These are phyloP conservation scores for Phialophora macrospora DNA, from an alignment of 2,329 filamentous ascomycete genomes.

Conservation along the genomic window DNA sequence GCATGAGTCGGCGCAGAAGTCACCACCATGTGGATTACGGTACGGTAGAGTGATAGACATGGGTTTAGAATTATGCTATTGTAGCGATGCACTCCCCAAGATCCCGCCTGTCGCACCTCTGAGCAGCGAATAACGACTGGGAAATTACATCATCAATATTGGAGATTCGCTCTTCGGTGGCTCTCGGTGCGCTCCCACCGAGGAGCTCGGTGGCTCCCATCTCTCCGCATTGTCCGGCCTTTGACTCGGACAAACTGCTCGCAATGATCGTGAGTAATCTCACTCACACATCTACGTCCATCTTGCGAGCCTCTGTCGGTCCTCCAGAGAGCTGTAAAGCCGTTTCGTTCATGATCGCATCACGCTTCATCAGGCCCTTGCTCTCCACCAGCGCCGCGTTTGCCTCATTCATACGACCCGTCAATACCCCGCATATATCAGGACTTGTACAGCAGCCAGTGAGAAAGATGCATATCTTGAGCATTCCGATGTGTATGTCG, in stretches of 20 bases:
- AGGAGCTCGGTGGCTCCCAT: background rate
- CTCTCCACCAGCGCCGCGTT: conserved; percentile 30
- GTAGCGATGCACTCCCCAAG: background rate
- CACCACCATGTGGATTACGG: conserved; percentile 33
- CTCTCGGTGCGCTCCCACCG: too few relatives aligned
- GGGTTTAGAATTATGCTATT: conserved; percentile 5
- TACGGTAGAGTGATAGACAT: conserved; percentile 21
- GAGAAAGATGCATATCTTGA: conserved; percentile 56
- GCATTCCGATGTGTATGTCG: conserved; percentile 59
- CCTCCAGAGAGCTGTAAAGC: background rate
- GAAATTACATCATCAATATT: background rate
- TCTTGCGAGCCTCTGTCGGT: conserved; percentile 1
- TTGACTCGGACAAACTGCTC: background rate
- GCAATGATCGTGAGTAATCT: background rate
- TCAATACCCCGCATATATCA: conserved; percentile 28
- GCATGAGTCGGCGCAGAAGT: conserved; percentile 28
- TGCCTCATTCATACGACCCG: conserved; percentile 30
- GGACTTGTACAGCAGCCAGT: conserved; percentile 24
- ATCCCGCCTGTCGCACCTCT: background rate
- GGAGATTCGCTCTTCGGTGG: background rate
- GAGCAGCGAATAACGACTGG: background rate
- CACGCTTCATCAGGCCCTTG: conserved; percentile 31
- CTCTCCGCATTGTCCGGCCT: conserved; percentile 1
- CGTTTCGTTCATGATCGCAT: conserved; percentile 32
- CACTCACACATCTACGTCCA: background rate